Base-by-base conservation (phyloP, 2,329 filamentous ascomycete genomes). In the Septoria petroselini region DNA sequence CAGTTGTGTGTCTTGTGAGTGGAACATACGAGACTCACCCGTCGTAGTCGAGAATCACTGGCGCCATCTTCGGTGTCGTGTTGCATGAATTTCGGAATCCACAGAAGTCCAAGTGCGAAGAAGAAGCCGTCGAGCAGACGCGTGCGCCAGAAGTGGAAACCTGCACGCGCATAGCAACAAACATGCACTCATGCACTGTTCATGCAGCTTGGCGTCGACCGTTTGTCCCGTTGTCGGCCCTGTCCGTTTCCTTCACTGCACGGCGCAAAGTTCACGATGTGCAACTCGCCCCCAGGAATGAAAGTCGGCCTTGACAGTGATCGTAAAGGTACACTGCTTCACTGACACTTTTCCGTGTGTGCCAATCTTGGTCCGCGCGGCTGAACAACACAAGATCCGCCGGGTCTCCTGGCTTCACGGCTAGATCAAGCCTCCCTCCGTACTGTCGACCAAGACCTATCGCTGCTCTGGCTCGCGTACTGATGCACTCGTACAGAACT, bases 401-500 rank as follows among this genome's bases (percentile, higher is more conserved):
- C 19, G 58, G 57, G 38, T 73, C 67, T 9, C 70, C 73, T 38
- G 60, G 53, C 5, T 53, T 23, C 4, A 73, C 31, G 4, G 60
- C 50, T 5, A 73, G 48, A 38, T 62, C 61, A 0, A 65, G 61
- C 7, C 64, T 30, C 7, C 17, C 27, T 27, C 27, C 23, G 3
- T 27, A 33, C 19, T 43, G 66, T 5, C 46, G 37, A 6, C 50
- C 50, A 3, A 66, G 43, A 1, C 66, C 66, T 33, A 69, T 68
- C 3, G 65, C 66, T 41, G 57, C 49, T 50, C 56, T 61, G 4
- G 65, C 65, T 41, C 62, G 43, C 3, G 59, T 64, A 19, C 59
- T 65, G 23, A 66, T 49, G 67, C 76, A 68, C 64, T 77, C 76
- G 60, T 74, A 85, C 39, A 88, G 66, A 3, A 82, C 52, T 53